These are phyloP conservation scores for Candida parachauliodes DNA, from an alignment of 805 yeast genomes.

Conservation along the genomic window DNA sequence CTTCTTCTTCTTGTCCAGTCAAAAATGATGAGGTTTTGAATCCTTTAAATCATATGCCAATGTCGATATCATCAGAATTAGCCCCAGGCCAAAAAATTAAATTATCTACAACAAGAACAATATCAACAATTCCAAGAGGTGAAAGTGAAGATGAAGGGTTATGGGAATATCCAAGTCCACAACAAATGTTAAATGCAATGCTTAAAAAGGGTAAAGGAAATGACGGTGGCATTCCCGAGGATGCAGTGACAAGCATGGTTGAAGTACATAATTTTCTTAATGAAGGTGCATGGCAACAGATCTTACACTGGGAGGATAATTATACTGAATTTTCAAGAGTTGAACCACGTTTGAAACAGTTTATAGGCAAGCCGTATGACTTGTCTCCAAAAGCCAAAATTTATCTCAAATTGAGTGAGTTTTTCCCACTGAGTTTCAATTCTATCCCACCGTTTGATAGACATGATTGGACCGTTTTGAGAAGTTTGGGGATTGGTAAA, in stretches of 20 bases:
- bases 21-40: conserved; percentile 45
- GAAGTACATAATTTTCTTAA: conserved; percentile 93
- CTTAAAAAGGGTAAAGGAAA: conserved; percentile 88
- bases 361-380: conserved; percentile 90
- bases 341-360: conserved; percentile 75
- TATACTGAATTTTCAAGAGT: conserved; percentile 52
- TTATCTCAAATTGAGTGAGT: conserved; percentile 59
- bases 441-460: conserved; percentile 92
- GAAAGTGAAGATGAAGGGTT: conserved; percentile 58
- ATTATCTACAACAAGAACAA: conserved; percentile 78
- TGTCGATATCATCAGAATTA: conserved; percentile 55
- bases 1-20: conserved; percentile 12
- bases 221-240: conserved; percentile 85
- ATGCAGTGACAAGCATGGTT: conserved; percentile 95
- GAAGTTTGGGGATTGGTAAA: conserved; percentile 46
- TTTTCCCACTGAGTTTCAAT: conserved; percentile 71
- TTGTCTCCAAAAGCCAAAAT: conserved; percentile 80
- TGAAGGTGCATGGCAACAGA: conserved; percentile 97
- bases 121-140: conserved; percentile 87
- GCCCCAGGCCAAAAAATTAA: conserved; percentile 78
- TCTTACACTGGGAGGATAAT: conserved; percentile 83
- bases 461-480: conserved; percentile 96
- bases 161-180: conserved; percentile 99
- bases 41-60: conserved; percentile 89
- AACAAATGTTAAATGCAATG: conserved; percentile 99